A percentile compares a stretch with the other conserved stretches of the same genome.
Evolutionary conservation across 2,329 filamentous ascomycete genomes (phyloP).

Genomic region (Aspergillus novofumigatus): DNA sequence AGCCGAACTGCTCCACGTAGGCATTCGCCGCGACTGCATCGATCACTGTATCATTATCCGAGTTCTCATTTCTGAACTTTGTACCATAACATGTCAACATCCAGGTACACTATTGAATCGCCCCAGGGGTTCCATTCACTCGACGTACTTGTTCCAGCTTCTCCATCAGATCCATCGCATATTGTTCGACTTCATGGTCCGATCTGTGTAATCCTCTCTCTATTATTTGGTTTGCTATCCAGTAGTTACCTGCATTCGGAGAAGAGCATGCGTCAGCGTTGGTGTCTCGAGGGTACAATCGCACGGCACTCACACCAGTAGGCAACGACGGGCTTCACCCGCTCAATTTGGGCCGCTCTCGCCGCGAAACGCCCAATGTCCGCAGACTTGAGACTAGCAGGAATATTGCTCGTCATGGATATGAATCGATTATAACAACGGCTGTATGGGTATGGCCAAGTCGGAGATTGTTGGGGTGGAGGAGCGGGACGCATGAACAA

Average conservation of each 20-base stretch:
- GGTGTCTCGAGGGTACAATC: neutral
- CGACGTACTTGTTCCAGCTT: constrained; percentile 70
- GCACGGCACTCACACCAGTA: constrained; percentile 77
- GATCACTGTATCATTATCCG: constrained; percentile 73
- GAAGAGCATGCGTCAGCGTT: constrained; percentile 15
- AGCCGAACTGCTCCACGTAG: constrained; percentile 89
- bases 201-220: constrained; percentile 70
- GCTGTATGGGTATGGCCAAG: neutral
- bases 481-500: constrained; percentile 3
- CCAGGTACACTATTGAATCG: neutral
- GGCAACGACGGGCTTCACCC: constrained; percentile 77
- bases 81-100: constrained; percentile 8
- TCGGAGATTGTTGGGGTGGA: neutral
- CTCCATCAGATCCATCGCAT: constrained; percentile 83
- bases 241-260: constrained; percentile 67
- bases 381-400: constrained; percentile 68
- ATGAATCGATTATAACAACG: constrained; percentile 2
- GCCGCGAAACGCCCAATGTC: constrained; percentile 81
- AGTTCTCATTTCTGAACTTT: constrained; percentile 67
- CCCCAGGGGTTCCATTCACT: neutral
- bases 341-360: constrained; percentile 78
- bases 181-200: constrained; percentile 73
- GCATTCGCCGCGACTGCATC: constrained; percentile 85
- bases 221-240: constrained; percentile 89
- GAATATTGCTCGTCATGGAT: constrained; percentile 67